These are phyloP conservation scores for Aspergillus versicolor DNA, from an alignment of 2,329 filamentous ascomycete species.

Conservation along the genomic window DNA sequence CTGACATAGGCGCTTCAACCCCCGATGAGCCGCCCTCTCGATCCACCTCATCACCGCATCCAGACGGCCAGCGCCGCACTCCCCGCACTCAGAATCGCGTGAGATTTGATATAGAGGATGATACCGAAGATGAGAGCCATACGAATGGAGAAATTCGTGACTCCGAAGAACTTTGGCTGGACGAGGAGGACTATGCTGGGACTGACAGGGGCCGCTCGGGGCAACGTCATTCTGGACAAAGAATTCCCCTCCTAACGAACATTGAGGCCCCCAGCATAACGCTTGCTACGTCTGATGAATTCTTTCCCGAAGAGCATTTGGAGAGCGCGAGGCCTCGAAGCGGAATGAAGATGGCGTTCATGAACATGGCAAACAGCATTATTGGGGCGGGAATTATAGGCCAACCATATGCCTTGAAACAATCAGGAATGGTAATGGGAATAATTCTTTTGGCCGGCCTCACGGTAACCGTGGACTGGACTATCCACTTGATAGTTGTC, in stretches of 20 bases:
- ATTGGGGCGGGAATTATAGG: constrained; percentile 75
- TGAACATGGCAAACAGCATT: constrained; percentile 99
- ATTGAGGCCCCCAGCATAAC: constrained; percentile 80
- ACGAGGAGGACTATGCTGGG: constrained; percentile 62
- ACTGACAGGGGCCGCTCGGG: constrained; percentile 38
- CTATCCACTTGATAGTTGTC: constrained; percentile 92
- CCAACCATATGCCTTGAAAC: constrained; percentile 92
- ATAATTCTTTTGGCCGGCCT: constrained; percentile 73
- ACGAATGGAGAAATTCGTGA: constrained; percentile 33
- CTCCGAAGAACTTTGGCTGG: constrained; percentile 45
- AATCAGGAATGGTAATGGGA: constrained; percentile 83
- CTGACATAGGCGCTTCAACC: constrained; percentile 22
- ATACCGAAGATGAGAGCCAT: constrained; percentile 26
- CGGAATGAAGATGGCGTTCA: constrained; percentile 82
- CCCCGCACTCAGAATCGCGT: constrained; percentile 68
- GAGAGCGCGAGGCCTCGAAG: constrained; percentile 74
- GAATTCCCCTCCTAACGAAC: constrained; percentile 71
- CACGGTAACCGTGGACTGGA: constrained; percentile 92
- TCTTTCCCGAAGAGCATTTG: constrained; percentile 58
- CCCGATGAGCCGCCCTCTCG: constrained; percentile 31
- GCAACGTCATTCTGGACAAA: constrained; percentile 47
- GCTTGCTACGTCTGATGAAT: constrained; percentile 61
- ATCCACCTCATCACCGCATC: constrained; percentile 43
- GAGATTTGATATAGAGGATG: constrained; percentile 63
- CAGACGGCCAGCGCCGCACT: constrained; percentile 49